Conservation (phyloP, 805 yeast genomes). For the Diddensiella transvaalensis region DNA sequence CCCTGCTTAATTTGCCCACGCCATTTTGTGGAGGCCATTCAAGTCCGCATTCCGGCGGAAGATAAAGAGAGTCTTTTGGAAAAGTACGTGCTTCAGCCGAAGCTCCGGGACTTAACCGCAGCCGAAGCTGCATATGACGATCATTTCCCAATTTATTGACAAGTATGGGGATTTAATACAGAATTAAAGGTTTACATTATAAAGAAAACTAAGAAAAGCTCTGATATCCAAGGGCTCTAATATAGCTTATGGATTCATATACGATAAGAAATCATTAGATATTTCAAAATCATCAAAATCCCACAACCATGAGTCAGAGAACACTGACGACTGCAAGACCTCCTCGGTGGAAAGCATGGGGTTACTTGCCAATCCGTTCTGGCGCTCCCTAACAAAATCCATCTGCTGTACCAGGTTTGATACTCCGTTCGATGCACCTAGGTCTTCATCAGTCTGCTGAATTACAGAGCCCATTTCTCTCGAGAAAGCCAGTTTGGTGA, state of each 20-base stretch:
- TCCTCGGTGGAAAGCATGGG: conserved; percentile 5
- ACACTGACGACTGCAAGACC: conserved; percentile 9
- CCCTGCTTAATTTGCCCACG: no score
- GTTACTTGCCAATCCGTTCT: neutral
- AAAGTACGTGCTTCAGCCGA: no score
- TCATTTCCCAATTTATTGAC: no score
- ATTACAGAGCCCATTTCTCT: conserved; percentile 11
- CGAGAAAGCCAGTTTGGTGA: conserved; percentile 11
- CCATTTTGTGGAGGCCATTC: no score
- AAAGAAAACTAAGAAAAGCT: no score
- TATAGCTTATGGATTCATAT: neutral
- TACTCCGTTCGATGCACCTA: neutral
- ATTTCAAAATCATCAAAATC: conserved; percentile 12
- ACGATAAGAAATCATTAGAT: conserved; percentile 4
- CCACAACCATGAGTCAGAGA: conserved; percentile 10
- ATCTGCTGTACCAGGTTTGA: neutral
- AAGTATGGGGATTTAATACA: no score
- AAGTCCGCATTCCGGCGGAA: no score
- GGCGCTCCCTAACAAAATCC: neutral
- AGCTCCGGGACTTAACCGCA: no score
- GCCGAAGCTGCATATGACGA: no score
- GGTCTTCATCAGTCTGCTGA: conserved; percentile 3
- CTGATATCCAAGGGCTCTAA: no score
- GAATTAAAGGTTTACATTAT: no score
- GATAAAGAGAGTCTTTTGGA: no score